Percentiles rank a stretch among this genome's conserved stretches.
These are phyloP conservation scores for Neolentinus lepideus DNA, from an alignment of 1,284 basidiomycete genomes.

Conservation along the genomic window DNA sequence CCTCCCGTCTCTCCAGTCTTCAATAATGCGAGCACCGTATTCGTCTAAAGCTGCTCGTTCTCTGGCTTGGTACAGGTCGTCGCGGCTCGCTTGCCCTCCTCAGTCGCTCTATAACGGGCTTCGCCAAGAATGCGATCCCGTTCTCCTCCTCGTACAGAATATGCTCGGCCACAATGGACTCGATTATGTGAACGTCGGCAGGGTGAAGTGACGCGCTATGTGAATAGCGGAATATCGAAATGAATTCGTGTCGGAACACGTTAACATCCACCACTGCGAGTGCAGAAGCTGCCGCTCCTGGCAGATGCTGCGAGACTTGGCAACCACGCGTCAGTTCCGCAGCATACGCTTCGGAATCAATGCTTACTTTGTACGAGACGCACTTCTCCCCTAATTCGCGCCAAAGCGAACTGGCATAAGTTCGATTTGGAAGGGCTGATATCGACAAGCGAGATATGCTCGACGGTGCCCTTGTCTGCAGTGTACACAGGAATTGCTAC, in stretches of 20 bases:
- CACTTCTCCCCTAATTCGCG: neutral
- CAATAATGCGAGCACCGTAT: neutral
- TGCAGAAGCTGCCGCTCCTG: neutral
- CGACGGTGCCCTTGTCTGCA: neutral
- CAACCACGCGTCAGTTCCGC: neutral
- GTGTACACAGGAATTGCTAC: neutral
- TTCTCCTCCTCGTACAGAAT: slow-evolving; percentile 55
- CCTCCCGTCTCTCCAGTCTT: neutral
- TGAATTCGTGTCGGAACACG: slow-evolving; percentile 53
- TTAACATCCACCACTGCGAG: neutral
- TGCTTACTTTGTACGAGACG: neutral
- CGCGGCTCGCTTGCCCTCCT: neutral
- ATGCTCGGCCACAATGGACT: slow-evolving; percentile 39
- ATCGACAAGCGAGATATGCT: neutral
- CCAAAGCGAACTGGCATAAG: neutral
- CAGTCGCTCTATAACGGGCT: slow-evolving; percentile 45
- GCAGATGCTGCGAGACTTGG: neutral
- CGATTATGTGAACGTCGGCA: slow-evolving; percentile 46
- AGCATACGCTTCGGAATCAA: neutral
- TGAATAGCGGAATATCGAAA: slow-evolving; percentile 48
- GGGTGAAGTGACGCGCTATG: slow-evolving; percentile 38
- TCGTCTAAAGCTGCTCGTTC: neutral
- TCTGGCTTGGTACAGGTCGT: neutral
- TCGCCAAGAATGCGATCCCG: slow-evolving; percentile 56
- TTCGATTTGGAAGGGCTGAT: neutral